Percentiles rank a stretch among this genome's conserved stretches.
Evolutionary conservation across 2,329 filamentous ascomycete genomes (phyloP).

Genomic region (Rutstroemia sydowiana): DNA sequence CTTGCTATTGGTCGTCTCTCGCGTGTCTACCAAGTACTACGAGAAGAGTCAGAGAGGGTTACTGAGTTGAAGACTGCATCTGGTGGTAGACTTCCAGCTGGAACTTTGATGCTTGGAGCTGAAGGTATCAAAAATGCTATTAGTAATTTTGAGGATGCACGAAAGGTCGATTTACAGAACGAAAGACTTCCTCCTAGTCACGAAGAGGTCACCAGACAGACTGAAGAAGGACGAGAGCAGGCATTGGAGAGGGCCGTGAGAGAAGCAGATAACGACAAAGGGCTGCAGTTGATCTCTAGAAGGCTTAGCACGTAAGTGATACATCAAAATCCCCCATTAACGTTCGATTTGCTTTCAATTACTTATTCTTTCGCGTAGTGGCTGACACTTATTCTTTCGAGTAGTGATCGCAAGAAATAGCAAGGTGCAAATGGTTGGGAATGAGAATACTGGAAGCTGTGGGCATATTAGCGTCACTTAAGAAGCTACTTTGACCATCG

Average conservation of each 20-base stretch:
- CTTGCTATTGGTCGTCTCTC: conserved; percentile 93
- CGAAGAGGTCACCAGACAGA: conserved; percentile 81
- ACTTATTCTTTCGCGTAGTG: not conserved
- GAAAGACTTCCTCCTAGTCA: conserved; percentile 87
- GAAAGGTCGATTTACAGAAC: conserved; percentile 95
- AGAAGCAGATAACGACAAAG: conserved; percentile 88
- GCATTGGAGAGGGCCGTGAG: conserved; percentile 79
- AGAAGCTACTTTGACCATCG: conserved; percentile 7
- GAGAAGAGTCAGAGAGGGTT: conserved; percentile 93
- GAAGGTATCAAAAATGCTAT: conserved; percentile 99
- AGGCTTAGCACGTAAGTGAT: conserved; percentile 87
- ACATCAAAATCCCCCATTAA: not conserved
- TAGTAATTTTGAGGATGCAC: conserved; percentile 89
- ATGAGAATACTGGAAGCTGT: not conserved
- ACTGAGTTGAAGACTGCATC: conserved; percentile 96
- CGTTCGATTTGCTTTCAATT: not conserved
- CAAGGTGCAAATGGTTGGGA: conserved; percentile 6
- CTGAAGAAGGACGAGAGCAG: conserved; percentile 70
- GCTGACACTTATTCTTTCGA: conserved; percentile 3
- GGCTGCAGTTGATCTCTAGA: conserved; percentile 77
- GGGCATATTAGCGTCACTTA: conserved; percentile 1
- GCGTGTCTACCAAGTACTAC: conserved; percentile 94
- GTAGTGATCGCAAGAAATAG: conserved; percentile 23
- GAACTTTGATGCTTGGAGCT: conserved; percentile 94
- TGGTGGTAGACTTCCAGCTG: conserved; percentile 84